Evolutionary conservation across 2,329 filamentous ascomycete genomes (phyloP), one percentile per base, ranked within the genome.

Genomic region (Podosphaera xanthii): DNA sequence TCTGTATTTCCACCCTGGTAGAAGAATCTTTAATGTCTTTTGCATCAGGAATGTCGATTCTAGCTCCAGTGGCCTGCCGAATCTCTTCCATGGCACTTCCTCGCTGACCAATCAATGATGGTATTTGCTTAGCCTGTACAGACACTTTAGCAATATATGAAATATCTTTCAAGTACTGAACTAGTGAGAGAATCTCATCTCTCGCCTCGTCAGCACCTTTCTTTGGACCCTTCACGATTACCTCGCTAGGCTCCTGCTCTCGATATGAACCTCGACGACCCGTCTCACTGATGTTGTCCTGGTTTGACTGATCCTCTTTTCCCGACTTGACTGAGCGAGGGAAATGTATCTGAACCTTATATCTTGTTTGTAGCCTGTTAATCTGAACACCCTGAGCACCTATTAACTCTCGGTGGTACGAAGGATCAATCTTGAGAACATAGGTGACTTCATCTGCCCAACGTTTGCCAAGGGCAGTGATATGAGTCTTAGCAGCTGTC

Each of bases 321-420:
- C 70, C 73, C 56, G 77, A 75, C 69, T 89, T 87, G 48, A 74
- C 74, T 5, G 76, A 76, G 59, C 77, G 77, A 9, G 92, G 92
- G 76, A 98, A 98, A 73, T 96, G 91, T 66, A 98, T 92, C 63
- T 90, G 83, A 49, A 98, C 92, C 69, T 86, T 84, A 76, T 98
- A 96, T 54, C 90, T 85, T 59, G 84, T 87, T 72, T 98, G 90
- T 33, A 98, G 79, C 64, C 87, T 84, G 73, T 92, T 92, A 68
- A 98, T 91, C 69, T 94, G 87, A 67, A 77, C 81, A 61, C 92
- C 92, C 67, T 87, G 84, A 30, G 87, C 80, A 56, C 92, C 92
- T 66, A 98, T 98, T 59, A 98, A 77, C 70, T 96, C 90, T 61
- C 88, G 81, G 72, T 98, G 92, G 72, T 86, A 97, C 73, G 95